Conservation (phyloP, 805 yeast species). For the Yarrowia divulgata region DNA sequence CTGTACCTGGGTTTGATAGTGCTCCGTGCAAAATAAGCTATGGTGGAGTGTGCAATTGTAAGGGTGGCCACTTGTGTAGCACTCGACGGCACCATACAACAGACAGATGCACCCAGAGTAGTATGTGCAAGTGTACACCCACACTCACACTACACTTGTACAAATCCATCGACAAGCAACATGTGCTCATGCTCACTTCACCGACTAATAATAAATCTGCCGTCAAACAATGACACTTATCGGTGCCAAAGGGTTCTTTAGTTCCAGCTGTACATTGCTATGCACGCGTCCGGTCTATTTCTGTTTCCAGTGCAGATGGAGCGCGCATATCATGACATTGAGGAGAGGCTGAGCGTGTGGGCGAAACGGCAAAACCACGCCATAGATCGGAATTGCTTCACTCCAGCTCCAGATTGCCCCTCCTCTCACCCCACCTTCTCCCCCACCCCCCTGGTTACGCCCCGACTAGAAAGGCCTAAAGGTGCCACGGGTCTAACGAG, state of each 20-base stretch:
- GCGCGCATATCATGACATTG: not conserved
- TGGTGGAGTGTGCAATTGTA: too few species aligned
- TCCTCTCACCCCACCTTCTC: not conserved
- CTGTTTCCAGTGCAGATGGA: constrained; percentile 11
- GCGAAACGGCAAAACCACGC: too few species aligned
- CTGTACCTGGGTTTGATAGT: too few species aligned
- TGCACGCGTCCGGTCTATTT: constrained; percentile 27
- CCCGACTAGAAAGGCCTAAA: not conserved
- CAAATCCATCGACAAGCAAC: too few species aligned
- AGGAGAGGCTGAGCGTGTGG: not conserved
- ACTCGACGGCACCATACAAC: too few species aligned
- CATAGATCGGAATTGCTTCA: too few species aligned
- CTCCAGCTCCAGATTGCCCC: not conserved
- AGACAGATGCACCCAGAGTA: too few species aligned
- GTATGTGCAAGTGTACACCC: too few species aligned
- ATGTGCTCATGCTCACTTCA: not conserved
- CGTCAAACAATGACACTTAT: not conserved
- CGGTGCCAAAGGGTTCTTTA: not conserved
- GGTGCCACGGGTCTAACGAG: constrained; percentile 1
- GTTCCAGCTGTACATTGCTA: constrained; percentile 28
- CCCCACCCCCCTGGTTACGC: not conserved
- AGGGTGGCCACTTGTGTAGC: too few species aligned
- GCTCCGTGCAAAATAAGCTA: too few species aligned
- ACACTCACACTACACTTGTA: too few species aligned
- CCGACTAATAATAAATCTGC: not conserved